phyloP scores from a whole-genome alignment of 371 early-diverging fungal species.

The Mucor plumbeus region DNA sequence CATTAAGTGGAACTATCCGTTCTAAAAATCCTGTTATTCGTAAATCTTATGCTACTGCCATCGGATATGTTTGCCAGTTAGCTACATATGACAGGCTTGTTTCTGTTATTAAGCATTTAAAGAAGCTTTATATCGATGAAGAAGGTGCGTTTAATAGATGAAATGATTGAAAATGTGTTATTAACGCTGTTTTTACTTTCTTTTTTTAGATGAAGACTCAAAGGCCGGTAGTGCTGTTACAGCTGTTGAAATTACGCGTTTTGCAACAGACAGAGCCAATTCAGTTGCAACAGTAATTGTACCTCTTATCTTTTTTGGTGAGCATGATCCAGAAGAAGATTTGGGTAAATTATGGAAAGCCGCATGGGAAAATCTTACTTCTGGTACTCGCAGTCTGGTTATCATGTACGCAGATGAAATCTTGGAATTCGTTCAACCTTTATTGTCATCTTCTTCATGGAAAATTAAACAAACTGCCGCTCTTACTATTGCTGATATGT shows the following conservation, averaged over 20 bases:
- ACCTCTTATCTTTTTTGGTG: conserved; percentile 81
- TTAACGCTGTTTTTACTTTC: neutral
- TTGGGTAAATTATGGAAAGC: conserved; percentile 72
- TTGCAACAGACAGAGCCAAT: conserved; percentile 73
- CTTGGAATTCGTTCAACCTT: conserved; percentile 56
- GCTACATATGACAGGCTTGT: conserved; percentile 63
- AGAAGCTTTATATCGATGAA: conserved; percentile 74
- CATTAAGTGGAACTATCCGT: conserved; percentile 73
- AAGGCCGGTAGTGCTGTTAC: conserved; percentile 78
- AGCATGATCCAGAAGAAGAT: conserved; percentile 68
- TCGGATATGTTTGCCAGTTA: conserved; percentile 79
- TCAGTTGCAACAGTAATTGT: conserved; percentile 63
- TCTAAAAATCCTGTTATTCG: conserved; percentile 84
- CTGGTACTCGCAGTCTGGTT: conserved; percentile 69
- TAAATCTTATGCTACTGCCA: conserved; percentile 85
- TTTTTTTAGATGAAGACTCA: conserved; percentile 69
- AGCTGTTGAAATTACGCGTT: conserved; percentile 76
- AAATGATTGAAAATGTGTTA: neutral
- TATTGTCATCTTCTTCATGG: conserved; percentile 77
- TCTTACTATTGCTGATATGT: conserved; percentile 66
- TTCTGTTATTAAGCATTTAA: conserved; percentile 71
- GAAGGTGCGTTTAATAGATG: conserved; percentile 43
- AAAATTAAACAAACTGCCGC: conserved; percentile 82
- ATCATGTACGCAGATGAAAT: conserved; percentile 67
- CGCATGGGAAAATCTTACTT: conserved; percentile 87